Evolutionary conservation across 1,139 yeast genomes (phyloP), one percentile per base, ranked within the genome.

Genomic region (Pichia terricola): DNA sequence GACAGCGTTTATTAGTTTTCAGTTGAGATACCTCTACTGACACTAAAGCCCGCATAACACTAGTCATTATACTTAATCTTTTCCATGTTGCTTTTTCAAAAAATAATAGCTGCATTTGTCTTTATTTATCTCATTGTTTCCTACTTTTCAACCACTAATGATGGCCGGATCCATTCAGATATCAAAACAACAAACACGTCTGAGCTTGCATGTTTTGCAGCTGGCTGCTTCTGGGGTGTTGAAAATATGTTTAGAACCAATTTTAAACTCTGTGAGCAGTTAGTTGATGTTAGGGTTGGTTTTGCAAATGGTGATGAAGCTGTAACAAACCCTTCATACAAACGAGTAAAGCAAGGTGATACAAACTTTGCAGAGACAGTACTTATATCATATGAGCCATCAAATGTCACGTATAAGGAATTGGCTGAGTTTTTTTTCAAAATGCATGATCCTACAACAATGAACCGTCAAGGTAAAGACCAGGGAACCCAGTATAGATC

Each of bases 181-280:
- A 55, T 72, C 28, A 68, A 64, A 47, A 63, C 62, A 31, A 64
- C 72, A 4, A 38, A 41, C 5, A 41, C 42, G 5, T 65, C 81
- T 41, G 70, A 73, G 53, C 54, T 79, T 35, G 61, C 79, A 45
- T 81, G 87, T 0, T 62, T 82, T 26, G 88, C 86, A 1, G 88
- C 84, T 1, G 94, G 94, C 3, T 89, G 98, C 60, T 91, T 88
- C 70, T 89, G 97, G 97, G 96, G 96, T 25, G 87, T 84, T 10
- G 97, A 91, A 58, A 82, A 82, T 55, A 79, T 88, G 36, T 88
- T 77, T 66, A 68, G 81, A 50, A 83, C 83, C 59, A 41, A 46
- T 33, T 46, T 45, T 30, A 74, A 83, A 51, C 83, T 78, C 53
- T 57, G 64, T 44, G 72, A 65, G 45, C 78, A 76, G 58, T 63